These are phyloP conservation scores for Salix exigua DNA, from an alignment of 345 rosid genomes.

Conservation along the genomic window DNA sequence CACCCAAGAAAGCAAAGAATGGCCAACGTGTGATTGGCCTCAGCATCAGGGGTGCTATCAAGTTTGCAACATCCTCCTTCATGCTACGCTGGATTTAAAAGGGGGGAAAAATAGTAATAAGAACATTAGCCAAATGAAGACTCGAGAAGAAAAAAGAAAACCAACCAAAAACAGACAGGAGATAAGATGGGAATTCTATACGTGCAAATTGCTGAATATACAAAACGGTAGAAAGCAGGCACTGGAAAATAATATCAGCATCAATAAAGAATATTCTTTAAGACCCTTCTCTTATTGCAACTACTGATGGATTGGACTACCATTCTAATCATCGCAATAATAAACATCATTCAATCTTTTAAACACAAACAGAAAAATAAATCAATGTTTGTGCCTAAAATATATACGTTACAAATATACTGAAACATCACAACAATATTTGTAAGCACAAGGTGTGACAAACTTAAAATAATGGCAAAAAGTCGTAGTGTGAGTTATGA, in stretches of 20 bases:
- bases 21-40: constrained; percentile 93
- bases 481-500: not conserved
- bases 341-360: not conserved
- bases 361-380: too few relatives aligned
- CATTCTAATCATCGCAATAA: not conserved
- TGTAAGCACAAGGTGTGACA: not conserved
- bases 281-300: not conserved
- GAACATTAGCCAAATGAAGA: constrained; percentile 13
- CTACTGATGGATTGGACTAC: not conserved
- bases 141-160: constrained; percentile 1
- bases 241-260: not conserved
- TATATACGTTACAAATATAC: too few relatives aligned
- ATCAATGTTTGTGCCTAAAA: too few relatives aligned
- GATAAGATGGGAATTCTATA: not conserved
- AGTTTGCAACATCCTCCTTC: constrained; percentile 74
- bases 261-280: not conserved
- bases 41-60: constrained; percentile 65
- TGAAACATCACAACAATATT: too few relatives aligned
- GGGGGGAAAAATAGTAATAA: not conserved
- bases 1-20: constrained; percentile 80
- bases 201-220: not conserved
- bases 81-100: constrained; percentile 48
- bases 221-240: not conserved
- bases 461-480: not conserved
- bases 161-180: not conserved